These are phyloP conservation scores for Croton laevigatus DNA, from an alignment of 441 rosid species.

Conservation along the genomic window DNA sequence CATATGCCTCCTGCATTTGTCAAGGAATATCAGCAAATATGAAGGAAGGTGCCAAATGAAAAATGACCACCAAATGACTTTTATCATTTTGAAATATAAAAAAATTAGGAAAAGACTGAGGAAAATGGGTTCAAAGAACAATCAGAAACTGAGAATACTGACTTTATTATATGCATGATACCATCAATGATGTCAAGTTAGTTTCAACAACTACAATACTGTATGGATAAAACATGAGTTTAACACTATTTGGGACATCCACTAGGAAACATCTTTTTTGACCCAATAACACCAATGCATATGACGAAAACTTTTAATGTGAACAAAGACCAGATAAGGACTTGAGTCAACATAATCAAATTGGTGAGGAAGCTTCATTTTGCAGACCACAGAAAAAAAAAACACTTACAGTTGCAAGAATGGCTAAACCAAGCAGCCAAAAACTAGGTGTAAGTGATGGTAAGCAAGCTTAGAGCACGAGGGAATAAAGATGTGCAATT, in stretches of 20 bases:
- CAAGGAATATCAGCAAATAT: conserved; percentile 22
- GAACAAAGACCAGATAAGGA: neutral
- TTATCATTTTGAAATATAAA: neutral
- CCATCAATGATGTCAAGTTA: neutral
- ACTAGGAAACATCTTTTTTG: conserved; percentile 1
- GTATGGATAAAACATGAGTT: neutral
- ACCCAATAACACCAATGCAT: neutral
- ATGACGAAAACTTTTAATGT: neutral
- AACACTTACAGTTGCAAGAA: neutral
- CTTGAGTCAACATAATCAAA: neutral
- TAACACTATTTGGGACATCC: neutral
- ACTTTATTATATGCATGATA: conserved; percentile 2
- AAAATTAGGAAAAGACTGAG: conserved; percentile 2
- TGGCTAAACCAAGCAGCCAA: neutral
- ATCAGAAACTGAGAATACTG: conserved; percentile 2
- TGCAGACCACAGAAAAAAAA: neutral
- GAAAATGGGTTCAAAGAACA: conserved; percentile 12
- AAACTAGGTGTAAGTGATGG: neutral
- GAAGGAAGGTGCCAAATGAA: neutral
- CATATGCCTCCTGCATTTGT: conserved; percentile 67
- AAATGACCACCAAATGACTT: neutral
- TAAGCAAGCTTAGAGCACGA: neutral
- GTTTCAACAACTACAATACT: neutral
- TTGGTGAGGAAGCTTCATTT: neutral
- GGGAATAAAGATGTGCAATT: neutral